phyloP scores from a whole-genome alignment of 2,329 filamentous ascomycete genomes.

The Fusarium euwallaceae region DNA sequence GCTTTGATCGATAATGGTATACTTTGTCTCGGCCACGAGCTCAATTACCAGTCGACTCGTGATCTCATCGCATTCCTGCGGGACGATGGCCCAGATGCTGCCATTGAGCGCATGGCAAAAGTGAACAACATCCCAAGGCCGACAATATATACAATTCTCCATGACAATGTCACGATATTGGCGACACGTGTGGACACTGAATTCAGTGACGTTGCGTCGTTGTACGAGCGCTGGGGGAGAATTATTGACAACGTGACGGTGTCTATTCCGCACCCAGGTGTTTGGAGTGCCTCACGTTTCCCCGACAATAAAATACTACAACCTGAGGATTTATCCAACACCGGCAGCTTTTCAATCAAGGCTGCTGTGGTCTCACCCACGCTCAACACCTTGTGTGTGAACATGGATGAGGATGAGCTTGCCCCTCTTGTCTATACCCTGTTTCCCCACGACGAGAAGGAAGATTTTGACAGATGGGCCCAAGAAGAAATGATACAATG shows the following conservation, averaged over 20 bases:
- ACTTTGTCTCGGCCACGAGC: background rate
- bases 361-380: background rate
- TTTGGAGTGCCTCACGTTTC: background rate
- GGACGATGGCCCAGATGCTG: background rate
- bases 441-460: background rate
- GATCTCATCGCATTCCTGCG: background rate
- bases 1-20: too few species aligned
- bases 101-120: background rate
- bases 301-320: background rate
- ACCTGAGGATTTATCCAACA: background rate
- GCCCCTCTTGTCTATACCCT: background rate
- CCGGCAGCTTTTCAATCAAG: background rate
- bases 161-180: background rate
- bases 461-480: background rate
- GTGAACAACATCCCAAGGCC: background rate
- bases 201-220: background rate
- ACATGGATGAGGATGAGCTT: background rate
- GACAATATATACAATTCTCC: background rate
- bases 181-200: background rate
- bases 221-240: background rate
- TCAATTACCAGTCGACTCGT: background rate
- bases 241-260: background rate
- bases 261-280: background rate
- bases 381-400: background rate
- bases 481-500: background rate